These are phyloP conservation scores for Didymella sp. DNA, from an alignment of 2,329 filamentous ascomycete genomes.

Conservation along the genomic window DNA sequence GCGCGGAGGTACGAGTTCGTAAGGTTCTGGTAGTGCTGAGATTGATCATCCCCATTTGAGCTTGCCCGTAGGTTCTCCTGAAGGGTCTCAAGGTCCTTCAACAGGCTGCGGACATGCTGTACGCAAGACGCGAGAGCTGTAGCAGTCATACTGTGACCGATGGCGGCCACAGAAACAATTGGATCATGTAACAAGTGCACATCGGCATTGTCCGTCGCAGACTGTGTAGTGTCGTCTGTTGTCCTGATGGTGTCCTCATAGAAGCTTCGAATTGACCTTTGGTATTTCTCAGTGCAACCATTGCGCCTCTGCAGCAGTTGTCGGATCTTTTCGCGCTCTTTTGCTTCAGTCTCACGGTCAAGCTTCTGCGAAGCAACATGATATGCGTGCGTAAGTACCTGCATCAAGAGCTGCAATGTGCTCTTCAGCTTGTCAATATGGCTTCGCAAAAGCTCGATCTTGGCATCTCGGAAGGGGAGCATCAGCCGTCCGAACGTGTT, in stretches of 20 bases:
- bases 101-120: background rate
- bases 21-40: background rate
- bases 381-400: background rate
- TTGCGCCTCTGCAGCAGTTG: background rate
- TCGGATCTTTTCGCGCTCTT: background rate
- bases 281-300: background rate
- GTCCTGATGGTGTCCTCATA: too few relatives aligned
- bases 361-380: background rate
- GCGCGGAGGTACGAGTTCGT: background rate
- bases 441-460: background rate
- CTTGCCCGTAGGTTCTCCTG: background rate
- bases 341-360: background rate
- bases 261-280: too few relatives aligned
- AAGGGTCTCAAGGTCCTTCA: background rate
- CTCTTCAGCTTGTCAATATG: background rate
- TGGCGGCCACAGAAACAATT: too few relatives aligned
- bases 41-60: background rate
- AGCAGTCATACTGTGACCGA: background rate
- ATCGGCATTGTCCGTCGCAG: too few relatives aligned
- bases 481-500: background rate
- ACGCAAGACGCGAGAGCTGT: background rate
- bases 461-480: background rate
- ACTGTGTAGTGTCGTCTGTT: too few relatives aligned
- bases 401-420: background rate
- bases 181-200: too few relatives aligned